Evolutionary conservation across 2,329 filamentous ascomycete genomes (phyloP).

Genomic region (Aphanoascus verrucosus): DNA sequence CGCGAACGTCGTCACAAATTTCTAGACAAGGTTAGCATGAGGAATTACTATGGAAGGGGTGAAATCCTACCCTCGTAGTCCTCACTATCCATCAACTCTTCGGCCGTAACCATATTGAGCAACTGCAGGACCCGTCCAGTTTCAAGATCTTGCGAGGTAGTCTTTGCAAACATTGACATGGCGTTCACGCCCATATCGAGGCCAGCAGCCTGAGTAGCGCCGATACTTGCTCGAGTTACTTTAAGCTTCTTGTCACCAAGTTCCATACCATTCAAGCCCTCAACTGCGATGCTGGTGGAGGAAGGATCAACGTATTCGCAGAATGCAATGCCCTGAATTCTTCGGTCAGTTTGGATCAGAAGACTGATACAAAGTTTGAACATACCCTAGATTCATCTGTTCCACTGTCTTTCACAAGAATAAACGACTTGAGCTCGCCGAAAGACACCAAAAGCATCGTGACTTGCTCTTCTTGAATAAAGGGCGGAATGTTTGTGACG

Average conservation of each 20-base stretch:
- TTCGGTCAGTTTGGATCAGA: conserved; percentile 10
- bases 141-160: conserved; percentile 66
- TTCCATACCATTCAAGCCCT: conserved; percentile 86
- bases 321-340: conserved; percentile 77
- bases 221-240: conserved; percentile 81
- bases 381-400: conserved; percentile 80
- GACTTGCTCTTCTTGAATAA: conserved; percentile 83
- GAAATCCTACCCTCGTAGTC: conserved; percentile 73
- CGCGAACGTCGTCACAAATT: conserved; percentile 88
- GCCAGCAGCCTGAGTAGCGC: conserved; percentile 81
- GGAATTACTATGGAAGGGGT: not conserved
- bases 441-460: conserved; percentile 83
- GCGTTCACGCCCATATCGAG: conserved; percentile 94
- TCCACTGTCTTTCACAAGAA: conserved; percentile 73
- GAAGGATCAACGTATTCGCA: conserved; percentile 77
- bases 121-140: conserved; percentile 78
- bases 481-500: conserved; percentile 76
- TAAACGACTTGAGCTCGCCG: conserved; percentile 83
- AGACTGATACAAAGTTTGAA: not conserved
- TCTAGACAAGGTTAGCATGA: conserved; percentile 44
- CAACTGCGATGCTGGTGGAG: conserved; percentile 71
- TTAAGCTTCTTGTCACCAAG: conserved; percentile 77
- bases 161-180: conserved; percentile 94
- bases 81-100: conserved; percentile 85
- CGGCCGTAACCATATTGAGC: conserved; percentile 95